Base-by-base conservation (phyloP, 1,284 basidiomycete species). In the Sphaerobolus stellatus region DNA sequence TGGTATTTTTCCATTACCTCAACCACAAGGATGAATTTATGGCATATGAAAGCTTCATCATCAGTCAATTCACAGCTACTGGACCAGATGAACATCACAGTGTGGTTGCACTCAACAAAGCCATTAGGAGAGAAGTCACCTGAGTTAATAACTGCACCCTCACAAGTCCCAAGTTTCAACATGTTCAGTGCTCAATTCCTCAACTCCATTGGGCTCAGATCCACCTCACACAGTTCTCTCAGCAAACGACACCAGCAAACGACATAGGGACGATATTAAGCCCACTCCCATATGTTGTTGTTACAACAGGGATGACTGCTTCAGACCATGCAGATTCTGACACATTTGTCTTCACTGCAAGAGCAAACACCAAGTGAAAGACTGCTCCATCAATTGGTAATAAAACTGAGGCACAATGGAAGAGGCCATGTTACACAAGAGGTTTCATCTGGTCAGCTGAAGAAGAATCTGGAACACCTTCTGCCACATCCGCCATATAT, bases 61-160 rank as follows among this genome's bases (percentile, higher is more conserved):
- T 52, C 1, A 43, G 54, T 0, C 33, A 61, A 4, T 71, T 73
- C 61, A 36, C 59, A n/a, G 52, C 62, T 5, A 46, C 29, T 8
- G 27, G 29, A 0, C 14, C 24, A 13, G 11, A 8, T 8, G n/a
- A n/a, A n/a, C n/a, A n/a, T n/a, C n/a, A n/a, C n/a, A n/a, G n/a
- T n/a, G n/a, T n/a, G n/a, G n/a, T n/a, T n/a, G n/a, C 59, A 3
- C 67, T 64, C 49, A 71, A 74, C 56, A 51, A 58, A 6, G 65
- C 64, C 0, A 54, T 74, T 24, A 50, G 68, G n/a, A n/a, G n/a
- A n/a, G n/a, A n/a, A 5, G 59, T 56, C 30, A n/a, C n/a, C n/a
- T n/a, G n/a, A n/a, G n/a, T n/a, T n/a, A n/a, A 63, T 20, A 34
- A 58, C 24, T 2, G 62, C 3, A 48, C 56, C 8, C 67, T 73